A percentile compares a stretch with the other conserved stretches of the same genome.
Evolutionary conservation across 1,284 basidiomycete species (phyloP).

Genomic region (Trichosporon sp.): DNA sequence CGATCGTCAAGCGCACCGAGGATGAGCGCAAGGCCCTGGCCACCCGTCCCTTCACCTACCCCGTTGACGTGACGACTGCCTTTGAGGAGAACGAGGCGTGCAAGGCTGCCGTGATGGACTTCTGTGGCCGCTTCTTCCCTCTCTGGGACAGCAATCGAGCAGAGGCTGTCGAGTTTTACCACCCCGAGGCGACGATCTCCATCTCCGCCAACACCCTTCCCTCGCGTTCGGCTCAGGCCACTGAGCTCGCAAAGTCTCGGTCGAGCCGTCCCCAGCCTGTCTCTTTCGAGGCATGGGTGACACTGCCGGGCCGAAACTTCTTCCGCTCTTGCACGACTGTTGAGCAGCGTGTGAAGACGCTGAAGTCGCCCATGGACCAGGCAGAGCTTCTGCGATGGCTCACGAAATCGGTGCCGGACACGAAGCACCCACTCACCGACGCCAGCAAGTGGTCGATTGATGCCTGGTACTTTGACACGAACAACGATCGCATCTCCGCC

Average conservation of each 20-base stretch:
- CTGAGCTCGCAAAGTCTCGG: slow-evolving; percentile 23
- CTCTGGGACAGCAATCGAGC: slow-evolving; percentile 72
- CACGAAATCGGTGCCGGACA: slow-evolving; percentile 63
- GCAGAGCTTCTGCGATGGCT: slow-evolving; percentile 41
- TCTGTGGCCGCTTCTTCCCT: slow-evolving; percentile 63
- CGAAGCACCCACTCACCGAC: slow-evolving; percentile 65
- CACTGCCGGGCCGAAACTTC: slow-evolving; percentile 69
- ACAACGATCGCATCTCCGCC: slow-evolving; percentile 61
- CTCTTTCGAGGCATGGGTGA: slow-evolving; percentile 63
- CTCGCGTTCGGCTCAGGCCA: slow-evolving; percentile 49
- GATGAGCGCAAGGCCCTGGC: slow-evolving; percentile 28
- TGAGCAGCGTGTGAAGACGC: slow-evolving; percentile 60
- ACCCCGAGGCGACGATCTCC: slow-evolving; percentile 79
- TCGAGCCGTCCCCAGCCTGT: slow-evolving; percentile 71
- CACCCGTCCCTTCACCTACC: slow-evolving; percentile 36
- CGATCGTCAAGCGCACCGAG: slow-evolving; percentile 30
- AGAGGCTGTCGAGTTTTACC: slow-evolving; percentile 67
- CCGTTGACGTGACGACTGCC: slow-evolving; percentile 32
- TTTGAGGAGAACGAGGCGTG: slow-evolving; percentile 34
- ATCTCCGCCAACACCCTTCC: slow-evolving; percentile 81
- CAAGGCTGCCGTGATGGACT: slow-evolving; percentile 47
- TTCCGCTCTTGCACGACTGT: slow-evolving; percentile 59
- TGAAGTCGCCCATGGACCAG: slow-evolving; percentile 67
- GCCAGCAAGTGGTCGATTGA: slow-evolving; percentile 84
- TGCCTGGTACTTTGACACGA: slow-evolving; percentile 65